A percentile compares a stretch with the other conserved stretches of the same genome.
phyloP scores from a whole-genome alignment of 352 stramenopile species.

The Phytophthora colocasiae region DNA sequence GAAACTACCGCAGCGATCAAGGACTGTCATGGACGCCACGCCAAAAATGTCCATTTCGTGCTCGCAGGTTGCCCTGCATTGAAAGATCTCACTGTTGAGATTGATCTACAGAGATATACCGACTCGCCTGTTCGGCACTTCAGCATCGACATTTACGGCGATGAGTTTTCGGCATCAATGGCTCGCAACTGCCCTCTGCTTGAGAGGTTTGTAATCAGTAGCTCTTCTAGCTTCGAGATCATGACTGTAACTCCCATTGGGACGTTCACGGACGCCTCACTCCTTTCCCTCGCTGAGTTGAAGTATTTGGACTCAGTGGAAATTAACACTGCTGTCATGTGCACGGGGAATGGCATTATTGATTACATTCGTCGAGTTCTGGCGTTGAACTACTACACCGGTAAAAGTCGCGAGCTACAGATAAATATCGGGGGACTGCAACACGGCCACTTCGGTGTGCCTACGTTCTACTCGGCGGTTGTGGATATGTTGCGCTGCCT shows the following conservation, averaged over 20 bases:
- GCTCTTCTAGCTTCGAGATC: no score
- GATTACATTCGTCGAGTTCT: slow-evolving; percentile 34
- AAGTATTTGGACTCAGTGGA: no score
- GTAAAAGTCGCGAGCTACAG: slow-evolving; percentile 23
- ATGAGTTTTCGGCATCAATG: no score
- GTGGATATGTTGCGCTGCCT: slow-evolving; percentile 7
- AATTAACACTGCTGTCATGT: no score
- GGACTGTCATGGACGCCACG: no score
- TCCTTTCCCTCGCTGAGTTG: no score
- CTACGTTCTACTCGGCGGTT: slow-evolving; percentile 23
- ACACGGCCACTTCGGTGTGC: slow-evolving; percentile 1
- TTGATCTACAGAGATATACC: slow-evolving; percentile 40
- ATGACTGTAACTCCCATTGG: no score
- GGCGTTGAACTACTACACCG: background rate
- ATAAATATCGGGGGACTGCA: slow-evolving; percentile 34
- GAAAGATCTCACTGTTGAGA: slow-evolving; percentile 28
- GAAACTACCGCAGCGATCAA: no score
- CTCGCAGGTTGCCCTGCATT: slow-evolving; percentile 38
- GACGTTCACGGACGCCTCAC: no score
- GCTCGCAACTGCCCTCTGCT: no score
- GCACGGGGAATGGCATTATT: slow-evolving; percentile 29
- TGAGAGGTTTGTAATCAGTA: no score
- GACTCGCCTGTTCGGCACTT: slow-evolving; percentile 12
- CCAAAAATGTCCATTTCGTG: slow-evolving; percentile 15
- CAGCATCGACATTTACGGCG: slow-evolving; percentile 16